These are phyloP conservation scores for Tetrapisispora fleetii DNA, from an alignment of 805 yeast species.

Conservation along the genomic window DNA sequence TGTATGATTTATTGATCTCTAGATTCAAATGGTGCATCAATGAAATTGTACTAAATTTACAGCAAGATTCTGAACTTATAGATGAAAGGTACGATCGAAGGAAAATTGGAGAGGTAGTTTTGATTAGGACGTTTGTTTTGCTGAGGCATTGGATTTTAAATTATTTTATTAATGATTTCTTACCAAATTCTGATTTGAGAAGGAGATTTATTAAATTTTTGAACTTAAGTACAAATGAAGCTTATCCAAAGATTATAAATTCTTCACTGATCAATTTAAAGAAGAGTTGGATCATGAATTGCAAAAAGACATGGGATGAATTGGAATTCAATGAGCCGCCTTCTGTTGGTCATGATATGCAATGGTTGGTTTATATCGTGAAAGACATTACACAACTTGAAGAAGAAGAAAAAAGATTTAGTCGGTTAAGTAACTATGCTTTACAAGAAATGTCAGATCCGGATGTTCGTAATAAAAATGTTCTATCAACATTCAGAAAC, in stretches of 20 bases:
- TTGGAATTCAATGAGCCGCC: conserved; percentile 13
- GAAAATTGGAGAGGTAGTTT: conserved; percentile 50
- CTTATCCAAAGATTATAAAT: conserved; percentile 19
- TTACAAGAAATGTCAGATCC: conserved; percentile 24
- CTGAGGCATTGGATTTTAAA: conserved; percentile 85
- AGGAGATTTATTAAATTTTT: conserved; percentile 33
- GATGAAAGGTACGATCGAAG: conserved; percentile 3
- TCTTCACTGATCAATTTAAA: conserved; percentile 39
- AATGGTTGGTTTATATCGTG: conserved; percentile 19
- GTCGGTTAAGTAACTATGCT: conserved; percentile 25
- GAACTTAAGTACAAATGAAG: conserved; percentile 23
- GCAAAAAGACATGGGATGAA: conserved; percentile 23
- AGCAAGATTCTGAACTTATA: neutral
- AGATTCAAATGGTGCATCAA: conserved; percentile 67
- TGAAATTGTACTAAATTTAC: conserved; percentile 10
- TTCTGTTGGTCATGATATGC: conserved; percentile 6
- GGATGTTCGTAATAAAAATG: conserved; percentile 24
- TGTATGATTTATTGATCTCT: conserved; percentile 51
- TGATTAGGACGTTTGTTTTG: conserved; percentile 76
- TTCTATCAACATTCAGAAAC: conserved; percentile 22
- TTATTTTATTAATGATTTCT: conserved; percentile 79
- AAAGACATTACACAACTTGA: conserved; percentile 16
- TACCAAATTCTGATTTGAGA: conserved; percentile 42
- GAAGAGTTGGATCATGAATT: conserved; percentile 36
- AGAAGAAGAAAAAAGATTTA: conserved; percentile 11